These are phyloP conservation scores for Fraxinus pennsylvanica DNA, from an alignment of 257 asterid genomes.

Conservation along the genomic window DNA sequence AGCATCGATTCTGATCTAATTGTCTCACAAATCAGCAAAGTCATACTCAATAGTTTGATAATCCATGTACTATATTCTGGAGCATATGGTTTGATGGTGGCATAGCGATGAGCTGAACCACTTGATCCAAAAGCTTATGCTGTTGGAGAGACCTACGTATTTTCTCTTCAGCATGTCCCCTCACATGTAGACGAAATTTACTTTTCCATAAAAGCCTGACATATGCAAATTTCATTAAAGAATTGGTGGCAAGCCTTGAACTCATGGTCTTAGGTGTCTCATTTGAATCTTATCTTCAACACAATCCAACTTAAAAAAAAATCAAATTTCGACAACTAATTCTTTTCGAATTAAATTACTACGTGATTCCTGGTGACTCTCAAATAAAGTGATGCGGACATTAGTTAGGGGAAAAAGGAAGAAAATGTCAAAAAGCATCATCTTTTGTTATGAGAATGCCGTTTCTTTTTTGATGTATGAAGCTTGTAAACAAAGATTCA, in stretches of 20 bases:
- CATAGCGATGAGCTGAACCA: background rate
- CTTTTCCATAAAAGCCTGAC: background rate
- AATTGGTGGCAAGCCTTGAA: background rate
- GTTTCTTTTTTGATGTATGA: too few relatives aligned
- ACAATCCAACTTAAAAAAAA: background rate
- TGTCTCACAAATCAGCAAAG: background rate
- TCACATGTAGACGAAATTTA: background rate
- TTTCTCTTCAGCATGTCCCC: background rate
- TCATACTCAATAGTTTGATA: background rate
- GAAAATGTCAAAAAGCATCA: background rate
- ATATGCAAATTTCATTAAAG: background rate
- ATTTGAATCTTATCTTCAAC: background rate
- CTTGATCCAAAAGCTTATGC: background rate
- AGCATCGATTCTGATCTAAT: background rate
- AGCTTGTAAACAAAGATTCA: too few relatives aligned
- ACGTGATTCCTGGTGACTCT: background rate
- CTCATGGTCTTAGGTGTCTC: background rate
- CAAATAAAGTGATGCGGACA: background rate
- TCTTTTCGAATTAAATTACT: background rate
- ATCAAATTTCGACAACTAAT: background rate
- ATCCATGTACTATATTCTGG: background rate
- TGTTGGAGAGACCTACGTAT: background rate
- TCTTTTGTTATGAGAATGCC: background rate
- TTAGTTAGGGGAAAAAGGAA: background rate
- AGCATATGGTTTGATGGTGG: background rate